A percentile compares a stretch with the other conserved stretches of the same genome.
Conservation (phyloP, 305 asterid species). For the Rubia tinctorum region DNA sequence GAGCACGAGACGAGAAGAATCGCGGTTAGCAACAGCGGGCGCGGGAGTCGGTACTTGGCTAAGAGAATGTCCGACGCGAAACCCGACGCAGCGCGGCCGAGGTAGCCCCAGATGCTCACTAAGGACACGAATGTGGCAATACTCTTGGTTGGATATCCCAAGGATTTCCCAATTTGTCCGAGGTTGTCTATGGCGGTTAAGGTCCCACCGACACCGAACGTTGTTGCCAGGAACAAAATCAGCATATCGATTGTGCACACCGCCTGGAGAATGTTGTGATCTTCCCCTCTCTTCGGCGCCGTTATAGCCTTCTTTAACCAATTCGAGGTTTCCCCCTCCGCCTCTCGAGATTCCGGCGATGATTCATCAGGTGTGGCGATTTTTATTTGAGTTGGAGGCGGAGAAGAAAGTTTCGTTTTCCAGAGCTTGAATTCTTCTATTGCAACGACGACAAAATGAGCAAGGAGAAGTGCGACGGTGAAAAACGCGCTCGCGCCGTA, state of each 20-base stretch:
- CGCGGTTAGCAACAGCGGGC: constrained; percentile 47
- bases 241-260: constrained; percentile 58
- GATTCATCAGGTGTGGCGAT: constrained; percentile 14
- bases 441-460: constrained; percentile 33
- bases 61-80: constrained; percentile 47
- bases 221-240: constrained; percentile 33
- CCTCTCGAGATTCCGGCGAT: not conserved
- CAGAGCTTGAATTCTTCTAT: constrained; percentile 39
- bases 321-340: not conserved
- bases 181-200: constrained; percentile 61
- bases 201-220: constrained; percentile 57
- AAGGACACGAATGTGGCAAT: constrained; percentile 54
- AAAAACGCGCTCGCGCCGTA: constrained; percentile 29
- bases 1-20: constrained; percentile 45
- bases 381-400: constrained; percentile 3
- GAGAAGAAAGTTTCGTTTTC: constrained; percentile 16
- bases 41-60: constrained; percentile 44
- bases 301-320: constrained; percentile 35
- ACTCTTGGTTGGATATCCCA: constrained; percentile 46
- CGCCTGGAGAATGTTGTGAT: constrained; percentile 55
- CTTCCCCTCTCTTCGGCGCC: constrained; percentile 57
- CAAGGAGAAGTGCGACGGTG: constrained; percentile 34
- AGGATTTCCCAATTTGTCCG: constrained; percentile 56
- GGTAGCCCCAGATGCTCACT: constrained; percentile 64
- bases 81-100: constrained; percentile 47